Conservation (phyloP, 306 rosid genomes). For the Gynostemma pentaphyllum region DNA sequence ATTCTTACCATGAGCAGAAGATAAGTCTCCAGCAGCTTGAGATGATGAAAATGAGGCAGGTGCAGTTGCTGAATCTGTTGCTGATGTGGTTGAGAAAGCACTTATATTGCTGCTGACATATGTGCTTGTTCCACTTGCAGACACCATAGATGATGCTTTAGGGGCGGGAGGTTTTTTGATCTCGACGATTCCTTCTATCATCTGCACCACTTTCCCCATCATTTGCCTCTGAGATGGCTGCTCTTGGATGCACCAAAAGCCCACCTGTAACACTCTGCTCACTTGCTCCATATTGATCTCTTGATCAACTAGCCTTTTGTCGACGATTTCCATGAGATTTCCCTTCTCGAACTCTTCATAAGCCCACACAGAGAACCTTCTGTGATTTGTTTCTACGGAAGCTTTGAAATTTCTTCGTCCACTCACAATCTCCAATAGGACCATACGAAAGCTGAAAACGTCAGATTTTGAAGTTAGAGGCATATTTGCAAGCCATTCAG, state of each 20-base stretch:
- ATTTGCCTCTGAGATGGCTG: conserved; percentile 66
- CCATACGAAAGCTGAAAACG: conserved; percentile 75
- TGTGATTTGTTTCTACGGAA: conserved; percentile 51
- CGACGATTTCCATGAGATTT: conserved; percentile 37
- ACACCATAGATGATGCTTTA: conserved; percentile 27
- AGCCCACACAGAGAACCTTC: conserved; percentile 61
- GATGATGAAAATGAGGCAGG: conserved; percentile 34
- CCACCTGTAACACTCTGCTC: conserved; percentile 38
- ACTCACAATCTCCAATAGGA: conserved; percentile 67
- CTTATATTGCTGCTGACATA: conserved; percentile 29
- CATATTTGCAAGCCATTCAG: conserved; percentile 85
- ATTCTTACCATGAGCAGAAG: conserved; percentile 19
- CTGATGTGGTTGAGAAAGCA: conserved; percentile 24
- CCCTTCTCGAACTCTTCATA: conserved; percentile 64
- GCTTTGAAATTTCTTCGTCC: conserved; percentile 73
- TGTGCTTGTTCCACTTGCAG: conserved; percentile 27
- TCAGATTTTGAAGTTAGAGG: conserved; percentile 70
- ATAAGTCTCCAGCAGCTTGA: conserved; percentile 14
- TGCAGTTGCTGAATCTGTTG: conserved; percentile 21
- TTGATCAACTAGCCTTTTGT: conserved; percentile 39
- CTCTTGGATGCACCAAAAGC: conserved; percentile 93
- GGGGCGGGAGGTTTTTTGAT: conserved; percentile 50
- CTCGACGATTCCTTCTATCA: conserved; percentile 68
- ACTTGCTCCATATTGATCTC: conserved; percentile 59
- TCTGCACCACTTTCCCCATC: conserved; percentile 71